Evolutionary conservation across 257 asterid genomes (phyloP), one percentile per base, ranked within the genome.

Genomic region (Nicotiana benthamiana): DNA sequence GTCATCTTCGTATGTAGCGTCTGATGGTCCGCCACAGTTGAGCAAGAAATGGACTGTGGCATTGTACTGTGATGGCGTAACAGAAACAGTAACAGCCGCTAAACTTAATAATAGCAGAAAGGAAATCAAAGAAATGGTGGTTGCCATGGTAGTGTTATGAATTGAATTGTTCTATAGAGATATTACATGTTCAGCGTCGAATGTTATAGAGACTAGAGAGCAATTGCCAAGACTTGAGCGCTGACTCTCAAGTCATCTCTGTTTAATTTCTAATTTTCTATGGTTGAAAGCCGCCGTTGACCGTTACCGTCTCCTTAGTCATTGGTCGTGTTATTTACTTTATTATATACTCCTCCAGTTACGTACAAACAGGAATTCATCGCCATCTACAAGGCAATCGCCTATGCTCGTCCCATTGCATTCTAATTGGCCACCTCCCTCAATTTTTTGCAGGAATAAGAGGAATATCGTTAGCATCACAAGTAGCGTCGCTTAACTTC

Each of bases 1-100:
- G 1, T 9, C 5, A 17, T 1, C 0, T 0, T 72, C 36, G 2
- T 24, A 36, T 26, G 62, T 51, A 3, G 4, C 2, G 43, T 27
- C 80, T 1, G 83, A 18, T 2, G 86, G 0, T 0, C 88, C 82
- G 20, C 94, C 95, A 77, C 95, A 90, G 89, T 66, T 85, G 77
- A 90, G 85, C 81, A 88, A 92, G 85, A 92, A 84, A 32, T 79
- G 61, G 15, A 87, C 90, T 3, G 85, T 80, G 32, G 91, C 83
- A 7, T 18, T 80, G 79, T 86, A 85, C 0, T 84, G 75, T 3
- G 82, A 59, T 5, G 80, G 2, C 27, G 65, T 17, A 20, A 67
- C 40, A 36, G 82, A 10, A 59, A 82, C 51, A 65, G 78, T 18
- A 66, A 57, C 0, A 28, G 36, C 20, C 22, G 27, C 11, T 67